Evolutionary conservation across 1,284 basidiomycete genomes (phyloP), one percentile per base, ranked within the genome.

Genomic region (Apiotrichum akiyoshidainum): DNA sequence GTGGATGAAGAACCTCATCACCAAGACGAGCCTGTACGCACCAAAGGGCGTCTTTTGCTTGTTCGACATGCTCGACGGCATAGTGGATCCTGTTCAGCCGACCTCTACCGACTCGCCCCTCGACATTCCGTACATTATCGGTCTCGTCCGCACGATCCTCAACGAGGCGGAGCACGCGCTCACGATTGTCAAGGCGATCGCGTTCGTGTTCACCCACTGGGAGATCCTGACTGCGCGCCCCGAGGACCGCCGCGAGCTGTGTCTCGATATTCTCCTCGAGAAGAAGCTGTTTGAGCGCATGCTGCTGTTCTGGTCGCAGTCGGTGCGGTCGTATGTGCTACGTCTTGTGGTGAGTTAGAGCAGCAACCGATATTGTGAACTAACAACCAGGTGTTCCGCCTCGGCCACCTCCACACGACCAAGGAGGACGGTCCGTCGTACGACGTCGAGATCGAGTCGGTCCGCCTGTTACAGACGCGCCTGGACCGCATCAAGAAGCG

Each of bases 131-230:
- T 77, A 80, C 68, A 64, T 82, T 46, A 78, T 82, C 57, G 66
- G 74, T 37, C 72, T 80, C 26, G 66, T 81, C 46, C 71, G 76
- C n/a, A 65, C 77, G 40, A 77, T 82, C 52, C 66, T 82, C 4
- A 74, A 71, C n/a, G 68, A 80, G 55, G 80, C 76, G 11, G 81
- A 82, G 65, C 80, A 81, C 63, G 80, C 81, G 21, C 71, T 81
- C 56, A 79, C 80, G 9, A 59, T 82, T 26, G 79, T 81, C 64
- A 80, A 81, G 53, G 76, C 73, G 9, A 77, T 82, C 54, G 77
- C 80, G 9, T 81, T 81, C 58, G 68, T 82, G 16, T 82, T 81
- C 60, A 78, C 80, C 5, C 79, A 81, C 63, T 82, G 79, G 69
- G 80, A 81, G 58, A 77, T 79, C n/a, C 71, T 82, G 49, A 80